These are phyloP conservation scores for Ophiostoma sp. DNA, from an alignment of 2,329 filamentous ascomycete genomes.

Conservation along the genomic window DNA sequence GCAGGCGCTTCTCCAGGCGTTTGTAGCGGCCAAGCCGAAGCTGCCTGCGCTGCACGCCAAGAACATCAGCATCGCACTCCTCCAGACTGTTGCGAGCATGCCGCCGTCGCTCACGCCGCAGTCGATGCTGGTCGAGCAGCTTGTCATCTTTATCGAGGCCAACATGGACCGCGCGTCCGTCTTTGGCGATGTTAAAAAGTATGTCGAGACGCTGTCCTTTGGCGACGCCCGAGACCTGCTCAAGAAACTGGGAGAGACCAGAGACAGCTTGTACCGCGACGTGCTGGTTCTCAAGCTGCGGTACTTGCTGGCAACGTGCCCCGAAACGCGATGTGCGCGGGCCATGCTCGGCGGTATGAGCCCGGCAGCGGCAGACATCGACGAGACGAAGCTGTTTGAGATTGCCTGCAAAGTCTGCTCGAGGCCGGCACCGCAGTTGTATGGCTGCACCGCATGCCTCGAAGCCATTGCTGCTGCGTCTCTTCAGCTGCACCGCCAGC, in stretches of 20 bases:
- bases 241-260: constrained; percentile 24
- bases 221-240: constrained; percentile 40
- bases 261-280: background rate
- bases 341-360: constrained; percentile 4
- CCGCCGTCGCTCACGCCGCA: constrained; percentile 27
- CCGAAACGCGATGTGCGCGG: constrained; percentile 28
- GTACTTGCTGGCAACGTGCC: constrained; percentile 42
- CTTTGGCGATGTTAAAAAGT: constrained; percentile 45
- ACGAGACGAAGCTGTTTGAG: constrained; percentile 5
- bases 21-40: constrained; percentile 29
- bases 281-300: constrained; percentile 40
- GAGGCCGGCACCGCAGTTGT: background rate
- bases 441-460: constrained; percentile 25
- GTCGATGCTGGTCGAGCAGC: constrained; percentile 32
- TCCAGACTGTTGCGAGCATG: constrained; percentile 32
- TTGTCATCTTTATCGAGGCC: constrained; percentile 34
- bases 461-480: constrained; percentile 26
- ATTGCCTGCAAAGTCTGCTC: constrained; percentile 28
- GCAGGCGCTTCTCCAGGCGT: constrained; percentile 30
- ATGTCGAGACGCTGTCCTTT: constrained; percentile 39
- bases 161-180: constrained; percentile 32
- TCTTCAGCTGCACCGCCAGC: constrained; percentile 26
- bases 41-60: constrained; percentile 34
- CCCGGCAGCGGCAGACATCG: background rate
- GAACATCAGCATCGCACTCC: constrained; percentile 33